phyloP scores from a whole-genome alignment of 805 yeast genomes.

The Barnettozyma californica region DNA sequence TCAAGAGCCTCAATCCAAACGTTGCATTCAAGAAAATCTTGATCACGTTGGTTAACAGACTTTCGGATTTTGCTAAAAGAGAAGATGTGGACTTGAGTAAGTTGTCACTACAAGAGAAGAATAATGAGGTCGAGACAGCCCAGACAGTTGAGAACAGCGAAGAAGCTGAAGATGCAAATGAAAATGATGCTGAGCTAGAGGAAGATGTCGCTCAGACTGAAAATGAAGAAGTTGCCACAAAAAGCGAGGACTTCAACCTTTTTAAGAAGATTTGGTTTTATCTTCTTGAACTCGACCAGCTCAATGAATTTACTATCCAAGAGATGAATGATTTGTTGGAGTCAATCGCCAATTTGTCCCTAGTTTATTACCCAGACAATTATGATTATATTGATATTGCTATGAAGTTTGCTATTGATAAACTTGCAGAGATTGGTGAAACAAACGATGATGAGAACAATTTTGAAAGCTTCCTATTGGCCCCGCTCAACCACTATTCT shows the following conservation, averaged over 20 bases:
- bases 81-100: constrained; percentile 26
- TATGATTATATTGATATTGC: constrained; percentile 56
- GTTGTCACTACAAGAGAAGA: constrained; percentile 18
- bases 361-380: constrained; percentile 61
- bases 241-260: constrained; percentile 27
- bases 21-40: constrained; percentile 66
- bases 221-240: constrained; percentile 11
- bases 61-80: constrained; percentile 48
- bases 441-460: constrained; percentile 18
- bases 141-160: background rate
- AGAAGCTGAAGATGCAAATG: background rate
- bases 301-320: constrained; percentile 57
- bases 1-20: constrained; percentile 61
- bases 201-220: background rate
- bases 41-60: constrained; percentile 65
- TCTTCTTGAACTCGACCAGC: constrained; percentile 46
- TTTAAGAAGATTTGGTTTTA: constrained; percentile 67
- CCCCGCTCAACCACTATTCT: constrained; percentile 41
- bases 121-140: background rate
- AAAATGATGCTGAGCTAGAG: constrained; percentile 9
- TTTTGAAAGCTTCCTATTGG: constrained; percentile 41
- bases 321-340: constrained; percentile 63
- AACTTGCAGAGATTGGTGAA: constrained; percentile 31
- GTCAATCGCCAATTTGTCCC: constrained; percentile 57
- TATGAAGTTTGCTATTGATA: constrained; percentile 46